Percentiles rank a stretch among this genome's conserved stretches.
Evolutionary conservation across 129 eudicot genomes (phyloP).

Genomic region (Helichrysum umbraculigerum): DNA sequence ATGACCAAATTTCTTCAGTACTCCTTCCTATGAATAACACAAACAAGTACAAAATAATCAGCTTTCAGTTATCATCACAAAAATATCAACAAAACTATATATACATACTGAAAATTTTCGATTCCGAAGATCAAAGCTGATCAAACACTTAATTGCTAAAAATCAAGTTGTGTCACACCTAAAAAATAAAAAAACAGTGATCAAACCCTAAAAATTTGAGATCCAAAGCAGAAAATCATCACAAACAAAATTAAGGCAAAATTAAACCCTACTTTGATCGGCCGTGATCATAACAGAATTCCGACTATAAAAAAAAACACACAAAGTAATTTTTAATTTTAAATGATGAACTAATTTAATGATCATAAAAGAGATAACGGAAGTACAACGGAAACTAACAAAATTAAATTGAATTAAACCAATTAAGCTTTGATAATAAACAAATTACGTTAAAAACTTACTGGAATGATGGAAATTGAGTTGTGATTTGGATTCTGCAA

Average conservation of each 20-base stretch:
- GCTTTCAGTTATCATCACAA: neutral
- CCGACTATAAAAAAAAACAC: neutral
- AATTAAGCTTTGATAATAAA: constrained; percentile 7
- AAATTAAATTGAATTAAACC: neutral
- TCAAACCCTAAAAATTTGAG: constrained; percentile 15
- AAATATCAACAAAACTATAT: neutral
- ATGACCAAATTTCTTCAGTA: constrained; percentile 18
- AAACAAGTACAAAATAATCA: constrained; percentile 10
- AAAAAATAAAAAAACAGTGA: constrained; percentile 6
- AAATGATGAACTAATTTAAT: neutral
- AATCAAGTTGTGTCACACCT: neutral
- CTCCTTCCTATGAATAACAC: constrained; percentile 29
- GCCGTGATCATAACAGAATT: constrained; percentile 21
- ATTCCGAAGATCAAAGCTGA: neutral
- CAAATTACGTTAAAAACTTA: neutral
- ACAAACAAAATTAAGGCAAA: neutral
- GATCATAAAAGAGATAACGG: neutral
- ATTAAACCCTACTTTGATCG: constrained; percentile 13
- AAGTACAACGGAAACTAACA: neutral
- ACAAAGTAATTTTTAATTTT: neutral
- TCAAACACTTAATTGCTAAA: constrained; percentile 15
- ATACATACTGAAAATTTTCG: neutral
- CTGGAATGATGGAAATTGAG: constrained; percentile 29
- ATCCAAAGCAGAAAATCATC: constrained; percentile 25
- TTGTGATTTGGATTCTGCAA: constrained; percentile 12